Evolutionary conservation across 2,329 filamentous ascomycete species (phyloP).

Genomic region (Macrophomina phaseolina): DNA sequence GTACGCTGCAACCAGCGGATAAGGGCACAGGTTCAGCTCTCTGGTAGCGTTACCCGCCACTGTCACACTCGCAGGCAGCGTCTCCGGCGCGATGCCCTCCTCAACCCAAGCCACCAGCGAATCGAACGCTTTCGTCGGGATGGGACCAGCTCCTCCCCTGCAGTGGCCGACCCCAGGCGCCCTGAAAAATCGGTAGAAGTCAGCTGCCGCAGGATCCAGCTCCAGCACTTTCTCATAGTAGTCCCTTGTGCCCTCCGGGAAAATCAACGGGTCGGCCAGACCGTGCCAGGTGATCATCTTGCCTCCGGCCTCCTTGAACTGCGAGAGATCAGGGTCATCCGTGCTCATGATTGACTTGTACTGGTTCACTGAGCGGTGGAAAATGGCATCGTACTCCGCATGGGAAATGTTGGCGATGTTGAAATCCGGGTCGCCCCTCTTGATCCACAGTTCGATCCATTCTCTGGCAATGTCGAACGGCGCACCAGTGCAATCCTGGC

Average conservation of each 20-base stretch:
- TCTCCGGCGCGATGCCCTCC: slow-evolving; percentile 17
- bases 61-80: slow-evolving; percentile 2
- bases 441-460: slow-evolving; percentile 31
- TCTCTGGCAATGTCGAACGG: slow-evolving; percentile 28
- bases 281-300: slow-evolving; percentile 55
- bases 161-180: slow-evolving; percentile 30
- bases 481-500: slow-evolving; percentile 29
- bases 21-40: slow-evolving; percentile 2
- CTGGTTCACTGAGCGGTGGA: slow-evolving; percentile 36
- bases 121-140: not conserved
- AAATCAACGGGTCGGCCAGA: slow-evolving; percentile 11
- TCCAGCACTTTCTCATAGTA: slow-evolving; percentile 18
- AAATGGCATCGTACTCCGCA: slow-evolving; percentile 33
- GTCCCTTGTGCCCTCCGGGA: not conserved
- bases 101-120: slow-evolving; percentile 28
- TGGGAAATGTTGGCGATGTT: slow-evolving; percentile 38
- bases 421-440: slow-evolving; percentile 27
- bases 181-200: slow-evolving; percentile 30
- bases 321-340: slow-evolving; percentile 44
- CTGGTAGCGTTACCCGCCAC: not conserved
- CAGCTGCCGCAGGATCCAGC: slow-evolving; percentile 22
- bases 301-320: slow-evolving; percentile 44
- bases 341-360: slow-evolving; percentile 47
- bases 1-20: slow-evolving; percentile 13
- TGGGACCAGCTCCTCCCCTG: not conserved